These are phyloP conservation scores for Linnemannia exigua DNA, from an alignment of 192 early-diverging fungal species.

Conservation along the genomic window DNA sequence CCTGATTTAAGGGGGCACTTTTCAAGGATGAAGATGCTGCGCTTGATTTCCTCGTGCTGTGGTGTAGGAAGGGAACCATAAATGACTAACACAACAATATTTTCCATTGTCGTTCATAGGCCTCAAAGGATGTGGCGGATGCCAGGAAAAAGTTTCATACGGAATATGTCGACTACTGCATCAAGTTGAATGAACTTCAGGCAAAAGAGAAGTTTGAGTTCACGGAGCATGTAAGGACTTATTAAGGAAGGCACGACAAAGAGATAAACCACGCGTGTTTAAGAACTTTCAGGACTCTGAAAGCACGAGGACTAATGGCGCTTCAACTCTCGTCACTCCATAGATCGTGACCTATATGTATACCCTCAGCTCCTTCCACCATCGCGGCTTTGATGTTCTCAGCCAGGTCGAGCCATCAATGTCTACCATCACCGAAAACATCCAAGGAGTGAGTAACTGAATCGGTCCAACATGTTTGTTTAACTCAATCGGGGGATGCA, in stretches of 20 bases:
- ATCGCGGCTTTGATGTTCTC: slow-evolving; percentile 85
- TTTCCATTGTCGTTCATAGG: slow-evolving; percentile 40
- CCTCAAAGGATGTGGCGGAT: slow-evolving; percentile 69
- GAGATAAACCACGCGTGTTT: not conserved
- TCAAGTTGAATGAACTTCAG: slow-evolving; percentile 80
- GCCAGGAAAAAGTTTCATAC: slow-evolving; percentile 74
- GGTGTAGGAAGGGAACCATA: not conserved
- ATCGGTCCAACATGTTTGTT: not conserved
- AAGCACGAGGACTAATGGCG: not conserved
- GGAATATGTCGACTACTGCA: slow-evolving; percentile 72
- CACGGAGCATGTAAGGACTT: slow-evolving; percentile 68
- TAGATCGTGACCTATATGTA: slow-evolving; percentile 86
- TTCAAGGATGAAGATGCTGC: not conserved
- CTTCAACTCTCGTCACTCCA: no score
- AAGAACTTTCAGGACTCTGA: not conserved
- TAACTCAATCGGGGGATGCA: no score
- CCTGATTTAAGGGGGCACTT: slow-evolving; percentile 34
- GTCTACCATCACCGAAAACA: slow-evolving; percentile 76
- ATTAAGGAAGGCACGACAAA: not conserved
- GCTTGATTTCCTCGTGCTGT: not conserved
- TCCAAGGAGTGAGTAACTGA: slow-evolving; percentile 26
- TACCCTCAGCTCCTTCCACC: slow-evolving; percentile 85
- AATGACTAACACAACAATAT: not conserved
- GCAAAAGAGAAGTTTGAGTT: slow-evolving; percentile 84
- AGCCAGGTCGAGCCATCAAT: slow-evolving; percentile 87